These are phyloP conservation scores for Claviceps sp. DNA, from an alignment of 2,329 filamentous ascomycete species.

Conservation along the genomic window DNA sequence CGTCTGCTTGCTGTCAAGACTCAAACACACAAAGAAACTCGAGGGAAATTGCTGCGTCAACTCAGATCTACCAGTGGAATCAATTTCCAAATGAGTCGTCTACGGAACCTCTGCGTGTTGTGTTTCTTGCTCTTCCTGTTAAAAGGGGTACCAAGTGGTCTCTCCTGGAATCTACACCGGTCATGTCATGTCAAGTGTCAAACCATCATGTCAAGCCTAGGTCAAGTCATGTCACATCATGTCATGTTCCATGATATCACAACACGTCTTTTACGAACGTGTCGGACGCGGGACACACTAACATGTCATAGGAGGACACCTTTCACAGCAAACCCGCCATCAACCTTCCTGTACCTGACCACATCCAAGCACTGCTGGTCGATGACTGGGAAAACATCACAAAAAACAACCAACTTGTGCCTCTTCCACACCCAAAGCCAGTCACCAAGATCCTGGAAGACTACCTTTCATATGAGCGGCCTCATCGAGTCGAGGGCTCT, in stretches of 20 bases:
- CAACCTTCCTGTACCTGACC: conserved; percentile 74
- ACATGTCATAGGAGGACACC: conserved; percentile 57
- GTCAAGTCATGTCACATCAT: neutral
- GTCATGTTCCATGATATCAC: too few species aligned
- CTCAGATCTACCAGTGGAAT: neutral
- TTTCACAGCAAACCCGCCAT: conserved; percentile 78
- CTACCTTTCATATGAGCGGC: conserved; percentile 59
- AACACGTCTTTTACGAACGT: neutral
- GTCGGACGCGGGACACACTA: neutral
- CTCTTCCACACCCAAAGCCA: conserved; percentile 63
- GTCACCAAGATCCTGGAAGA: conserved; percentile 69
- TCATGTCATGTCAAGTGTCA: neutral
- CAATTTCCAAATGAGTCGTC: neutral
- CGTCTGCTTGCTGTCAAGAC: neutral
- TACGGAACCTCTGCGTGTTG: conserved; percentile 1
- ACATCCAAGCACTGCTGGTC: conserved; percentile 81
- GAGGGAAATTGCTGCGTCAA: neutral
- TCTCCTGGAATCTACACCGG: too few species aligned
- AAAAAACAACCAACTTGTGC: conserved; percentile 82
- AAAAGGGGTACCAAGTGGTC: neutral
- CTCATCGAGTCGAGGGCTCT: conserved; percentile 49
- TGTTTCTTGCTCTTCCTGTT: neutral
- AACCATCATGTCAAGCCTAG: too few species aligned
- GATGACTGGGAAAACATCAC: conserved; percentile 99
- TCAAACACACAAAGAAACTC: neutral